These are phyloP conservation scores for Mortierella sp. DNA, from an alignment of 371 early-diverging fungal species.

Conservation along the genomic window DNA sequence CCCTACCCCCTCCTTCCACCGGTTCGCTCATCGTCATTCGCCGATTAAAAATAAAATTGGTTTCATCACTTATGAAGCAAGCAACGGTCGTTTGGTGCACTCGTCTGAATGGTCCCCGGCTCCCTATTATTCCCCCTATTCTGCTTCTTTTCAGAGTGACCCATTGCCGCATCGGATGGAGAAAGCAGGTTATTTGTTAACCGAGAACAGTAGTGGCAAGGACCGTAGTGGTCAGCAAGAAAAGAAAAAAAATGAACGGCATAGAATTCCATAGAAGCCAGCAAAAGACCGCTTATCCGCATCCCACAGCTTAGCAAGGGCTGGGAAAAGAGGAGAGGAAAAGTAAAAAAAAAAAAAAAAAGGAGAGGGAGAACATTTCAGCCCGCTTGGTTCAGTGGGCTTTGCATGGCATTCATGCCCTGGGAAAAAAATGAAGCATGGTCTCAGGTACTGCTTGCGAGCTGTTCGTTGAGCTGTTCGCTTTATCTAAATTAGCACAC, in stretches of 20 bases:
- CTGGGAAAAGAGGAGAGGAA: neutral
- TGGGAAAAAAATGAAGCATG: neutral
- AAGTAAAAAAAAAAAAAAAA: neutral
- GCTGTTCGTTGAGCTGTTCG: neutral
- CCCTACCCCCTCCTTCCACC: neutral
- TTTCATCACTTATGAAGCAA: neutral
- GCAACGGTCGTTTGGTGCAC: neutral
- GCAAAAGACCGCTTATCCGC: neutral
- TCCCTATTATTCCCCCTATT: neutral
- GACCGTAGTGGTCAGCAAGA: neutral
- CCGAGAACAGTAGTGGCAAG: neutral
- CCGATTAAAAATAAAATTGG: neutral
- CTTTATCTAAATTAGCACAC: neutral
- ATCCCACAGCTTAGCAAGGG: neutral
- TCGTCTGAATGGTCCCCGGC: neutral
- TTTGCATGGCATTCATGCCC: slow-evolving; percentile 1
- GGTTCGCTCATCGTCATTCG: neutral
- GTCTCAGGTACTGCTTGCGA: neutral
- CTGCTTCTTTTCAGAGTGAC: neutral
- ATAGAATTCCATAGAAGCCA: slow-evolving; percentile 2
- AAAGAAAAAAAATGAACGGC: neutral
- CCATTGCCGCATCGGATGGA: neutral
- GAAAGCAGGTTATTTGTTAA: neutral
- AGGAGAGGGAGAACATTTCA: neutral
- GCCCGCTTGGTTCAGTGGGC: too few relatives aligned